phyloP scores from a whole-genome alignment of 176 grass and related monocot species.

The Avena atlantica region DNA sequence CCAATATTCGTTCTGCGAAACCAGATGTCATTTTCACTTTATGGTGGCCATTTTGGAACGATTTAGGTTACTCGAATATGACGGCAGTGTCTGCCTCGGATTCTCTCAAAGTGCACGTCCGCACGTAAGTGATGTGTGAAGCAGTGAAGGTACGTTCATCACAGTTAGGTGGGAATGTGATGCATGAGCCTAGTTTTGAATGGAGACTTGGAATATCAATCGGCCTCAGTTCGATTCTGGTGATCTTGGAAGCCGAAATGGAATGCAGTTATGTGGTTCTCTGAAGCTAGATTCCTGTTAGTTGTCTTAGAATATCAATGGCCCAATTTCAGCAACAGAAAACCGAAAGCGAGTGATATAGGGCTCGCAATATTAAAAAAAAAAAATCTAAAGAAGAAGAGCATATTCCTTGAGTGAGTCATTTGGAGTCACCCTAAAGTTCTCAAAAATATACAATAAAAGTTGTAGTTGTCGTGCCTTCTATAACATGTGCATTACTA shows the following conservation, averaged over 20 bases:
- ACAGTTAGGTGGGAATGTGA: neutral
- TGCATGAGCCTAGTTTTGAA: neutral
- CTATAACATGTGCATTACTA: neutral
- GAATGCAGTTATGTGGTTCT: neutral
- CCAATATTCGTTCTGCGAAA: neutral
- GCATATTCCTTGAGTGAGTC: no score
- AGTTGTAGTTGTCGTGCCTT: neutral
- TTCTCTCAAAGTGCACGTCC: neutral
- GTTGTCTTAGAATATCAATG: no score
- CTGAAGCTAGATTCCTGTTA: neutral
- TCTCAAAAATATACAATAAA: no score
- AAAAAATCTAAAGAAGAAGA: no score
- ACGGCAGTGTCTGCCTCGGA: neutral
- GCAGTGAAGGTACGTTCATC: no score
- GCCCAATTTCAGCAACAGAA: no score
- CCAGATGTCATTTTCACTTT: neutral
- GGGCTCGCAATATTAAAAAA: no score
- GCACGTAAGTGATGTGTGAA: no score
- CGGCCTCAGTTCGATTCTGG: neutral
- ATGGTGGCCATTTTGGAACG: neutral
- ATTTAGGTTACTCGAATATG: neutral
- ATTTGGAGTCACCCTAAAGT: no score
- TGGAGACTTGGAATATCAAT: neutral
- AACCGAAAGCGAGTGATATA: no score
- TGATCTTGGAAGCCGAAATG: neutral